Base-by-base conservation (phyloP, 176 grass and related monocot species). In the Melocanna baccifera region DNA sequence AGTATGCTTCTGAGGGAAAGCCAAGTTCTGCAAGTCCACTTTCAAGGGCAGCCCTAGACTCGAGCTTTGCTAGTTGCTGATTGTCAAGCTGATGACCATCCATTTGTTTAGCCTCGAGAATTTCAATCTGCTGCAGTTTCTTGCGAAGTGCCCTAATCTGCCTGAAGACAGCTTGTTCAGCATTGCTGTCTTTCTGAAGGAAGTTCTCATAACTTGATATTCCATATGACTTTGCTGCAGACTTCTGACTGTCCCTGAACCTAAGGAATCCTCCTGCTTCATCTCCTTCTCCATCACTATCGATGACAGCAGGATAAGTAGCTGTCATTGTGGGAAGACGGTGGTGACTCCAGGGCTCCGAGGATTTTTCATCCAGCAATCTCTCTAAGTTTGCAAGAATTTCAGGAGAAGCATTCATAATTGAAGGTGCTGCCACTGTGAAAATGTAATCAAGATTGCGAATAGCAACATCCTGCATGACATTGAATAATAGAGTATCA, bases 51-150 rank as follows among this genome's bases (percentile, higher is more conserved):
- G 83, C 84, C 78, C 88, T 96, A 72, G 89, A 96, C 71, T 82
- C 81, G 6, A 99, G 87, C 85, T 99, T 99, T 8, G 85, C 91
- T 84, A 96, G 78, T 79, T 99, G 96, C 55, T 99, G 96, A 81
- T 82, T 80, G 74, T 99, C 96, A 68, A 99, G 96, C 56, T 88
- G 69, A 73, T 94, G 89, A 57, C 96, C 91, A 47, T 81, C 81
- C 67, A 92, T 82, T 78, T 92, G 91, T 83, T 91, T 99, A 71
- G 84, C 75, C 80, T 94, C 93, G 14, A 99, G 93, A 87, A 96
- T 94, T 53, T 99, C 96, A 83, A 99, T 99, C 71, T 99, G 96
- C 92, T 99, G 96, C 73, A 99, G 89, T 72, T 99, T 99, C 88
- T 96, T 99, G 26, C 91, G 81, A 70, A 96, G 50, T 75, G 91